phyloP scores from a whole-genome alignment of 2,329 filamentous ascomycete genomes.

The Alternaria tenuissima region DNA sequence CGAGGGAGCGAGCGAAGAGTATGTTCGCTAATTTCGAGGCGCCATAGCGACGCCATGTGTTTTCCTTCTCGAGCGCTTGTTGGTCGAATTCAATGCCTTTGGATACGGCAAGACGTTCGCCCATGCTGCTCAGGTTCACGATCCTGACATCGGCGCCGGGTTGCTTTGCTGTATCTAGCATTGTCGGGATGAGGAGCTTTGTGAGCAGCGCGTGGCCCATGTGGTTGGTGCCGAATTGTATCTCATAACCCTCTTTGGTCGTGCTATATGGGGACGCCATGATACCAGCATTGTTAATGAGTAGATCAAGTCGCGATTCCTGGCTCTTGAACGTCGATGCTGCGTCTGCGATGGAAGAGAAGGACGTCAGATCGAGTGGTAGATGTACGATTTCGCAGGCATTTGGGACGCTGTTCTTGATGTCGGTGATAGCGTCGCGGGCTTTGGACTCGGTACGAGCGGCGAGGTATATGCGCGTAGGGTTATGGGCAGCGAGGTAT shows the following conservation, averaged over 20 bases:
- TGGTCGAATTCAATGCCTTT: conserved; percentile 51
- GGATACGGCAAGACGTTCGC: conserved; percentile 29
- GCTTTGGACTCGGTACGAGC: conserved; percentile 56
- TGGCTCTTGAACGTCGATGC: conserved; percentile 45
- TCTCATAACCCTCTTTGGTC: conserved; percentile 60
- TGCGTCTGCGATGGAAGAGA: conserved; percentile 52
- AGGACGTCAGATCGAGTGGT: conserved; percentile 54
- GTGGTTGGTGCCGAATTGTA: conserved; percentile 62
- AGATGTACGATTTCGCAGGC: conserved; percentile 50
- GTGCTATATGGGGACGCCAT: conserved; percentile 48
- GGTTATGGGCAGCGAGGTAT: conserved; percentile 55
- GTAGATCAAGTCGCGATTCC: conserved; percentile 55
- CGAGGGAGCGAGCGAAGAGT: conserved; percentile 56
- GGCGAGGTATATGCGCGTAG: conserved; percentile 57
- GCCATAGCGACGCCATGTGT: conserved; percentile 55
- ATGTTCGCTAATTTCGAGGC: conserved; percentile 62
- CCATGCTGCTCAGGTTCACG: conserved; percentile 51
- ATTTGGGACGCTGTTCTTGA: conserved; percentile 47
- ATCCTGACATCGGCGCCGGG: conserved; percentile 56
- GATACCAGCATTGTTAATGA: conserved; percentile 59
- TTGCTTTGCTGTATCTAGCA: conserved; percentile 53
- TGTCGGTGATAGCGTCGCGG: conserved; percentile 50
- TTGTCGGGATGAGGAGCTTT: conserved; percentile 55
- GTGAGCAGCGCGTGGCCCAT: conserved; percentile 61
- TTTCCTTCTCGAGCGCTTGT: conserved; percentile 37